Conservation (phyloP, 2,329 filamentous ascomycete species). For the Rugonectria rugulosa region DNA sequence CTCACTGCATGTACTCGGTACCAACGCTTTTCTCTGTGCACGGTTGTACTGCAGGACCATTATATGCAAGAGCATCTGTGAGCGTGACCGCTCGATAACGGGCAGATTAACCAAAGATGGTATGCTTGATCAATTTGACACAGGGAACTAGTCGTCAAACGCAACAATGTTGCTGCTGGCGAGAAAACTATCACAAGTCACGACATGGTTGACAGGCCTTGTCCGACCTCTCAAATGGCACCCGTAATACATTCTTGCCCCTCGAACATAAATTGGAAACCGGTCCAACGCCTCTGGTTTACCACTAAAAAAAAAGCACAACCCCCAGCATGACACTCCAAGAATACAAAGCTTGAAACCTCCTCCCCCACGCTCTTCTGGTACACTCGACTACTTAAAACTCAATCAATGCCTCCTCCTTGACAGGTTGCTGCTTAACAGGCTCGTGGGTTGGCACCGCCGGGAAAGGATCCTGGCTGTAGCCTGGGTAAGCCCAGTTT, state of each 20-base stretch:
- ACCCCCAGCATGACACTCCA: too few species aligned
- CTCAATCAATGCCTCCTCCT: conserved; percentile 84
- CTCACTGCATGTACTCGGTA: not conserved
- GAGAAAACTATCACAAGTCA: conserved; percentile 8
- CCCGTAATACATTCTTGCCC: conserved; percentile 22
- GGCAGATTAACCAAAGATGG: conserved; percentile 6
- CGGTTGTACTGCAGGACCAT: not conserved
- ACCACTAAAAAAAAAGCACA: conserved; percentile 15
- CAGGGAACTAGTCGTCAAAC: not conserved
- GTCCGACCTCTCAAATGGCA: conserved; percentile 13
- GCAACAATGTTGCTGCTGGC: not conserved
- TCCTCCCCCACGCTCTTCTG: not conserved
- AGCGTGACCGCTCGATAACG: too few species aligned
- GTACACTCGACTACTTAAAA: conserved; percentile 54
- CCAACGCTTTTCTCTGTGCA: not conserved
- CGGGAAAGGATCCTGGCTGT: conserved; percentile 70
- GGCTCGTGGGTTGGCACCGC: conserved; percentile 59
- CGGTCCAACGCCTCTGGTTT: conserved; percentile 21
- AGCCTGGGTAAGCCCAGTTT: conserved; percentile 57
- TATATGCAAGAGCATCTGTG: not conserved
- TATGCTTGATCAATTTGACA: not conserved
- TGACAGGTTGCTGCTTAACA: conserved; percentile 54
- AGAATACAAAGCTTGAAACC: too few species aligned
- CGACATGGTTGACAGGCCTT: conserved; percentile 10
- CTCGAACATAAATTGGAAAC: conserved; percentile 12